Conservation (phyloP, 345 rosid species). For the Dovyalis caffra region DNA sequence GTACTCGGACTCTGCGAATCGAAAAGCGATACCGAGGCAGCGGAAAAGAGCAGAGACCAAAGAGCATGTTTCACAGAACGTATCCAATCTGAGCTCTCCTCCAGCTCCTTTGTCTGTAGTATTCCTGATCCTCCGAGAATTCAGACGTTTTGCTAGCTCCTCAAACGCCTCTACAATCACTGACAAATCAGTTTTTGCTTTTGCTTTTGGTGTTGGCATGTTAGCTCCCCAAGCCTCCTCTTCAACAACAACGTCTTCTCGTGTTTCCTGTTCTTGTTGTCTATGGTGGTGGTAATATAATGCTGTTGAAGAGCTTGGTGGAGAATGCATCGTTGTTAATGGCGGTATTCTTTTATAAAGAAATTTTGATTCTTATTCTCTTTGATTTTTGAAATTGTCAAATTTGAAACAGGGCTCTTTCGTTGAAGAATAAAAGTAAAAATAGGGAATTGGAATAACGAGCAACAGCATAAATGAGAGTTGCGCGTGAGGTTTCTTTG, state of each 20-base stretch:
- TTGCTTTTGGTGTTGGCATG: not conserved
- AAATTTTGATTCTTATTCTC: not conserved
- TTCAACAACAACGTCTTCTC: not conserved
- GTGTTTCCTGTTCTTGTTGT: not conserved
- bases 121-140: conserved; percentile 8
- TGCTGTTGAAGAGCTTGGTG: not conserved
- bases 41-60: conserved; percentile 65
- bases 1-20: conserved; percentile 83
- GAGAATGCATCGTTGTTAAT: no score
- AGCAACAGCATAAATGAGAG: not conserved
- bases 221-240: not conserved
- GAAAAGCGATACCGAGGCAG: conserved; percentile 86
- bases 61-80: conserved; percentile 61
- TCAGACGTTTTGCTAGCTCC: conserved; percentile 39
- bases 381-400: not conserved
- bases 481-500: not conserved
- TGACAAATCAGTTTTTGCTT: conserved; percentile 36
- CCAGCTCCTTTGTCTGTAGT: not conserved
- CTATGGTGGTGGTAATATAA: no score
- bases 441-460: not conserved
- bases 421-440: not conserved
- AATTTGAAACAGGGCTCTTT: not conserved
- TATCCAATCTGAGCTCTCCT: conserved; percentile 36
- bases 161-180: conserved; percentile 62
- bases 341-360: not conserved